Conservation (phyloP, 2,329 filamentous ascomycete species). For the Niveomyces coronatus region DNA sequence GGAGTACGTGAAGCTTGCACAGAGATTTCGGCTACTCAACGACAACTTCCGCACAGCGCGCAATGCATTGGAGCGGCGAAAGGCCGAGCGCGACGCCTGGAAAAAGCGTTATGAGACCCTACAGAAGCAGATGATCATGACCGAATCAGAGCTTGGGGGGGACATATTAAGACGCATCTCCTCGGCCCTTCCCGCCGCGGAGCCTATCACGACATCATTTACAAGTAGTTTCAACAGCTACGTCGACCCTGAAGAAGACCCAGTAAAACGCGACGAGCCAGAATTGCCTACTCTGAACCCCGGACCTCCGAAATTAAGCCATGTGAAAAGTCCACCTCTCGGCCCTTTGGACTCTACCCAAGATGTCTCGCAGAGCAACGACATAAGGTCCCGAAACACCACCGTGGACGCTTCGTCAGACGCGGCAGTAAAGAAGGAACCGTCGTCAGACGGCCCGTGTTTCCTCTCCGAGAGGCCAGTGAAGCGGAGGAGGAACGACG, state of each 20-base stretch:
- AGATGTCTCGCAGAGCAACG: conserved; percentile 16
- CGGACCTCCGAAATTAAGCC: conserved; percentile 12
- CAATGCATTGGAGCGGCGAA: conserved; percentile 28
- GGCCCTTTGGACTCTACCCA: conserved; percentile 20
- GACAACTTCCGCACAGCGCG: conserved; percentile 31
- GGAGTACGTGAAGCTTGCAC: conserved; percentile 27
- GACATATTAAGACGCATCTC: conserved; percentile 15
- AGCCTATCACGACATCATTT: not conserved
- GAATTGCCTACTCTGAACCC: conserved; percentile 18
- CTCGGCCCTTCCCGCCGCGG: not conserved
- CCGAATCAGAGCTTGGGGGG: conserved; percentile 29
- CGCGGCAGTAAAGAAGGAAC: conserved; percentile 36
- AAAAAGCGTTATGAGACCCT: conserved; percentile 32
- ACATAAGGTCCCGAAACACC: conserved; percentile 15
- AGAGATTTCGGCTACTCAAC: conserved; percentile 30
- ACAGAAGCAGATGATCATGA: conserved; percentile 30
- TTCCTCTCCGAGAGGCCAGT: conserved; percentile 40
- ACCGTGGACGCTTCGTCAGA: conserved; percentile 6
- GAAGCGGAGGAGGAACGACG: conserved; percentile 32
- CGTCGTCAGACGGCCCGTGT: conserved; percentile 41
- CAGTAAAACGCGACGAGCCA: conserved; percentile 12
- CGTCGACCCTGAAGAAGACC: conserved; percentile 7
- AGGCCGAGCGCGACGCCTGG: conserved; percentile 35
- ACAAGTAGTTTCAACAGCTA: conserved; percentile 5
- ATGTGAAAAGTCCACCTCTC: not conserved